These are phyloP conservation scores for Trichophyton benhamiae DNA, from an alignment of 2,329 filamentous ascomycete genomes.

Conservation along the genomic window DNA sequence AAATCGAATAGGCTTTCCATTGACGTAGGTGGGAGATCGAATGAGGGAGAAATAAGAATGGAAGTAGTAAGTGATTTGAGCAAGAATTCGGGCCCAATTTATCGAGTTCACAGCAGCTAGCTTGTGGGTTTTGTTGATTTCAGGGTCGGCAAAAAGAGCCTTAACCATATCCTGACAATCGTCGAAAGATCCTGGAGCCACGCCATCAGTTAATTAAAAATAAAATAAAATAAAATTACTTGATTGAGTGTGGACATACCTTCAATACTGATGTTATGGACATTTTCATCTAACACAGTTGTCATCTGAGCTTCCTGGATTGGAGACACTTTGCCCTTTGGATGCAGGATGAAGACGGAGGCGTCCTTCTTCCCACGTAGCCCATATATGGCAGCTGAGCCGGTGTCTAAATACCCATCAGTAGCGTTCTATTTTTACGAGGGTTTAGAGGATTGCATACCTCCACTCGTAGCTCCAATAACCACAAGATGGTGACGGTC, in stretches of 20 bases:
- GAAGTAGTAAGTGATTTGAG: conserved; percentile 97
- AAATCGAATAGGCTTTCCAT: conserved; percentile 54
- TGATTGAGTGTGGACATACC: conserved; percentile 24
- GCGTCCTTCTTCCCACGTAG: conserved; percentile 93
- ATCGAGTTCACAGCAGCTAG: conserved; percentile 94
- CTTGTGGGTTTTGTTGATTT: conserved; percentile 69
- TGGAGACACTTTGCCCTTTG: conserved; percentile 77
- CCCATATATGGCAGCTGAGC: conserved; percentile 91
- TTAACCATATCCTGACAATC: conserved; percentile 97
- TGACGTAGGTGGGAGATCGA: conserved; percentile 46
- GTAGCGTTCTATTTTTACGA: neutral
- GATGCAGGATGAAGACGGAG: conserved; percentile 87
- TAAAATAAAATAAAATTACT: neutral
- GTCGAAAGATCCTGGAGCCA: conserved; percentile 60
- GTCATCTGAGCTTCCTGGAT: conserved; percentile 98
- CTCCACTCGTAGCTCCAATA: conserved; percentile 74
- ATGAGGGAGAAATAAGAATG: conserved; percentile 78
- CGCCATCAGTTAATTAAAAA: neutral
- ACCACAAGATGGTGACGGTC: conserved; percentile 72
- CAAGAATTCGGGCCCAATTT: conserved; percentile 89
- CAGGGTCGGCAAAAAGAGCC: conserved; percentile 72
- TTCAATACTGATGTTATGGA: conserved; percentile 79
- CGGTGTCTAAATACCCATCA: conserved; percentile 43
- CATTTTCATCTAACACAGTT: conserved; percentile 76
- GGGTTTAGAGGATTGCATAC: conserved; percentile 31